Base-by-base conservation (phyloP, 2,329 filamentous ascomycete genomes). In the Bipolaris gigantea region DNA sequence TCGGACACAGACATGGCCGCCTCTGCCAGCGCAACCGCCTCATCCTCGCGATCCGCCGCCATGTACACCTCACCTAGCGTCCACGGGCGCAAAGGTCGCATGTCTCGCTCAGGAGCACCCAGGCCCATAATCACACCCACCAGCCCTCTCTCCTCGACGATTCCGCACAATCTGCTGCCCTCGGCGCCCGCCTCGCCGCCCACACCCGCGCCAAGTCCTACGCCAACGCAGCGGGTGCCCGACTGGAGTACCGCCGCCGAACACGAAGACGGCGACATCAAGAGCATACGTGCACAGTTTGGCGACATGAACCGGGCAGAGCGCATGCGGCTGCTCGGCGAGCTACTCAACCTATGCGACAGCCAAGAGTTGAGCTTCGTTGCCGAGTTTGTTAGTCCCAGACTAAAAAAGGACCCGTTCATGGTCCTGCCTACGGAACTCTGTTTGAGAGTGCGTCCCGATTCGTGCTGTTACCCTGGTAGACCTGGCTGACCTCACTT, bases 401-500 rank as follows among this genome's bases (percentile, higher is more conserved):
- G 95, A 58, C 78, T 99, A 60, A 97, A 97, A 77, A 96, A 97
- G 74, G 94, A 99, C 72, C 94, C 94, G 0, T 97, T 99, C 69
- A 90, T 88, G 46, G 89, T 89, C 53, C 82, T 99, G 49, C 94
- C 94, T 0, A 92, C 96, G 69, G 94, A 99, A 76, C 79, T 99
- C 39, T 97, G 93, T 74, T 79, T 99, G 56, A 82, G 92, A 67
- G 91, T 95, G 83, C 72, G 87, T 76, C 36, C 19, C 38, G 40
- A n/a, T 34, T 13, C 5, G 16, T 19, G 11, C n/a, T 11, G 19
- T 30, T 30, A 30, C 18, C 32, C 27, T 19, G 32, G 25, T 15
- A 41, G 2, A 34, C 8, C 30, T 44, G 21, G 56, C 61, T 68
- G 57, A 69, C 53, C 16, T 36, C 41, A 46, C 34, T n/a, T 40